phyloP scores from a whole-genome alignment of 164 flowering plant species.

The Umbellularia californica region DNA sequence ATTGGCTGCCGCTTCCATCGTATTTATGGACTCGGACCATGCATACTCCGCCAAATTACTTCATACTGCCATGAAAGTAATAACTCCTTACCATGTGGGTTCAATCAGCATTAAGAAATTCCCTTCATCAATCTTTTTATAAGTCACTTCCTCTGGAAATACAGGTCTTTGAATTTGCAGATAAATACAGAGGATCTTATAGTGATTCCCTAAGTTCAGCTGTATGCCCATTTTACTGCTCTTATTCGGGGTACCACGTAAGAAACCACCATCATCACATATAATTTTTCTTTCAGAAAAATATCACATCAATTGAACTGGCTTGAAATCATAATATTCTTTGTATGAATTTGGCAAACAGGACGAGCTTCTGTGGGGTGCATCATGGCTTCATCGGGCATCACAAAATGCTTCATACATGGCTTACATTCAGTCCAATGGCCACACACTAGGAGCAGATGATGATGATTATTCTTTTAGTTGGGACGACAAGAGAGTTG shows the following conservation, averaged over 20 bases:
- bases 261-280: conserved; percentile 12
- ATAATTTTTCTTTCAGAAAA: neutral
- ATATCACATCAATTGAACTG: neutral
- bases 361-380: conserved; percentile 99
- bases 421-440: conserved; percentile 75
- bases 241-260: conserved; percentile 90
- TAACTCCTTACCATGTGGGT: neutral
- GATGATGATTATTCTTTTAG: conserved; percentile 82
- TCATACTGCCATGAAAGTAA: conserved; percentile 56
- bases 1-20: conserved; percentile 85
- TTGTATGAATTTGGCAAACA: conserved; percentile 14
- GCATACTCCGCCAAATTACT: conserved; percentile 64
- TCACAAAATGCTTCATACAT: conserved; percentile 50
- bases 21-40: conserved; percentile 66
- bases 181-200: conserved; percentile 75
- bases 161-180: conserved; percentile 86
- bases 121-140: neutral
- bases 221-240: conserved; percentile 97
- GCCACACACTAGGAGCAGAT: conserved; percentile 74
- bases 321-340: neutral
- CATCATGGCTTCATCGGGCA: conserved; percentile 90
- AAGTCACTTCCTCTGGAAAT: conserved; percentile 3
- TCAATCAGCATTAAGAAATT: neutral
- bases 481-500: conserved; percentile 92
- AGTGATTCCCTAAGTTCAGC: conserved; percentile 70